phyloP scores from a whole-genome alignment of 208 protist species.

The Trypanosoma melophagium region DNA sequence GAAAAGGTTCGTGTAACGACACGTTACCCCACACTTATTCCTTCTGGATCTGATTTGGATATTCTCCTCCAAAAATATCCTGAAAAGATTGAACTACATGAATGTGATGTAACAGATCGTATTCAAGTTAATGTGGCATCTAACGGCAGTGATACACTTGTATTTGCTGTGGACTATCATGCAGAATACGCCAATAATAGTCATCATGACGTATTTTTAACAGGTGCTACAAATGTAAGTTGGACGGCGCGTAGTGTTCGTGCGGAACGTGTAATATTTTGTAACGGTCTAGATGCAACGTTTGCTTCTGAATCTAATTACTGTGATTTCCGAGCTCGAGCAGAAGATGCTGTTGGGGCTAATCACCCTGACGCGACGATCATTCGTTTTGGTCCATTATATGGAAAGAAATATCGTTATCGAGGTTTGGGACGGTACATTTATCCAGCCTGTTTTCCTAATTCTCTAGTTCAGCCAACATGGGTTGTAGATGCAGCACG shows the following conservation, averaged over 20 bases:
- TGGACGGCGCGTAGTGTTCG: constrained; percentile 89
- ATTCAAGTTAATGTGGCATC: constrained; percentile 91
- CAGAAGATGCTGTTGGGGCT: constrained; percentile 85
- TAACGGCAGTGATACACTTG: constrained; percentile 90
- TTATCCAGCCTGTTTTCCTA: constrained; percentile 88
- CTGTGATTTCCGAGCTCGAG: constrained; percentile 87
- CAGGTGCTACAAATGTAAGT: constrained; percentile 86
- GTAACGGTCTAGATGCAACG: constrained; percentile 90
- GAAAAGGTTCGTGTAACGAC: constrained; percentile 87
- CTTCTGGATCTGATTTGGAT: constrained; percentile 83
- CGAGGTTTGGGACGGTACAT: constrained; percentile 86
- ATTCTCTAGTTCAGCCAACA: constrained; percentile 88
- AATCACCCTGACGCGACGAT: constrained; percentile 90
- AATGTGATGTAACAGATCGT: constrained; percentile 90
- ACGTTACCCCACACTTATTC: constrained; percentile 90
- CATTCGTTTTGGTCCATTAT: constrained; percentile 88
- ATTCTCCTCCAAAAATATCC: constrained; percentile 79
- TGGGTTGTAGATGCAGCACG: constrained; percentile 91
- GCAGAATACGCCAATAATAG: constrained; percentile 92
- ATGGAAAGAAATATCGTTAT: constrained; percentile 89
- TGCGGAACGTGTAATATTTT: constrained; percentile 88
- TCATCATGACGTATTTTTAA: constrained; percentile 91
- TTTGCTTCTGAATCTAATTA: constrained; percentile 92
- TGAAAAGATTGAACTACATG: constrained; percentile 90
- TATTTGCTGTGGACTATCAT: constrained; percentile 90